These are phyloP conservation scores for Fraxinus albicans DNA, from an alignment of 305 asterid genomes.

Conservation along the genomic window DNA sequence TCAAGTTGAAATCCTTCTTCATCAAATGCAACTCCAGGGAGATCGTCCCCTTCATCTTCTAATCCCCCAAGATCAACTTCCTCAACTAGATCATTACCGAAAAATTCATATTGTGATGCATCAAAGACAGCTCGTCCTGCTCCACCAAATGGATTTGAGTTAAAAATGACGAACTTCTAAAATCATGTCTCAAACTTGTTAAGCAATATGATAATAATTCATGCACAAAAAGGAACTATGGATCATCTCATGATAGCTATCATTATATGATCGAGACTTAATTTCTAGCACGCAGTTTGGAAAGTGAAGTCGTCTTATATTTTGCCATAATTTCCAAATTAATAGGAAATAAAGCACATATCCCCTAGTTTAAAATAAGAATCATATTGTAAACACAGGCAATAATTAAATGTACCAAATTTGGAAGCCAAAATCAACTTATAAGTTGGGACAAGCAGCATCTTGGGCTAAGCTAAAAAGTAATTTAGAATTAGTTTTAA, in stretches of 20 bases:
- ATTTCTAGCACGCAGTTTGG: neutral
- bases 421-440: neutral
- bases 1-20: slow-evolving; percentile 64
- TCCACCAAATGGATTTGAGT: slow-evolving; percentile 10
- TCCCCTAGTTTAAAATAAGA: neutral
- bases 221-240: neutral
- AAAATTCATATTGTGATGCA: slow-evolving; percentile 92
- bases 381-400: neutral
- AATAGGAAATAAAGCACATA: neutral
- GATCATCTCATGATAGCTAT: neutral
- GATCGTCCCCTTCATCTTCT: slow-evolving; percentile 74
- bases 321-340: neutral
- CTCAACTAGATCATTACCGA: slow-evolving; percentile 74
- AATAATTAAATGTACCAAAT: neutral
- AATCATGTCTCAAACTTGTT: neutral
- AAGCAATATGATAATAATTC: slow-evolving; percentile 2
- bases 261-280: neutral
- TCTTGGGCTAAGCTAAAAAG: neutral
- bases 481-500: neutral
- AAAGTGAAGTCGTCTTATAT: neutral
- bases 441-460: neutral
- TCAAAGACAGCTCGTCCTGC: slow-evolving; percentile 67
- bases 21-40: slow-evolving; percentile 50
- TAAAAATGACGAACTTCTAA: neutral
- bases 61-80: slow-evolving; percentile 95